Evolutionary conservation across 805 yeast genomes (phyloP).

Genomic region (Saccharomycopsis microspora): DNA sequence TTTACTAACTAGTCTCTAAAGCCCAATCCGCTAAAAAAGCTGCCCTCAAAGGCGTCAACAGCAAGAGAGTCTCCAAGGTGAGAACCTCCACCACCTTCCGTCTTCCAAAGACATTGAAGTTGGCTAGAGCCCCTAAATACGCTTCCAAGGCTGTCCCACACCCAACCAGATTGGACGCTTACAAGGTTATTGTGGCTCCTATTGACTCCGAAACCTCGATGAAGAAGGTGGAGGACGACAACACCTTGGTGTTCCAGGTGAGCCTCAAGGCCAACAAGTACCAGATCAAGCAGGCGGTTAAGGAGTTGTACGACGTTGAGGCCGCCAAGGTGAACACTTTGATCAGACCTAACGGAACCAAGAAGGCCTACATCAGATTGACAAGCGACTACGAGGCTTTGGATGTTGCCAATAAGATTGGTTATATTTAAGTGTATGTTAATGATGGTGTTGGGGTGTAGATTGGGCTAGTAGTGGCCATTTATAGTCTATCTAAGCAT

Average conservation of each 20-base stretch:
- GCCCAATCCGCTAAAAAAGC: conserved; percentile 99
- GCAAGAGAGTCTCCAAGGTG: conserved; percentile 81
- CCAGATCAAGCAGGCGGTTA: conserved; percentile 97
- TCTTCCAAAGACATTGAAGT: conserved; percentile 90
- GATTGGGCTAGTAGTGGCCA: no score
- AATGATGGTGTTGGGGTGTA: no score
- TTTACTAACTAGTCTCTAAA: conserved; percentile 29
- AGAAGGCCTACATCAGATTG: conserved; percentile 98
- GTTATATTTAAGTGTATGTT: conserved; percentile 67
- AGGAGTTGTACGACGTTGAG: conserved; percentile 96
- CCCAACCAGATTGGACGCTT: conserved; percentile 92
- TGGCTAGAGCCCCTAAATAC: conserved; percentile 91
- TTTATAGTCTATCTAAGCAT: no score
- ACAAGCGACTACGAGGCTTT: conserved; percentile 99
- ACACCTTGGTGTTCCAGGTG: conserved; percentile 98
- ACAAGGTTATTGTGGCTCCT: conserved; percentile 90
- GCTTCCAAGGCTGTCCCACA: conserved; percentile 95
- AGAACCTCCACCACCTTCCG: conserved; percentile 94
- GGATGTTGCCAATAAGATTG: conserved; percentile 99
- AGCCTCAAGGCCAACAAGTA: conserved; percentile 94
- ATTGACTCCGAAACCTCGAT: conserved; percentile 97
- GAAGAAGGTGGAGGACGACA: conserved; percentile 98
- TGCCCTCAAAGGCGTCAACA: conserved; percentile 93
- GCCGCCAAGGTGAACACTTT: conserved; percentile 90
- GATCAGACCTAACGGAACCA: conserved; percentile 98